Base-by-base conservation (phyloP, 2,329 filamentous ascomycete genomes). In the Cladophialophora immunda region DNA sequence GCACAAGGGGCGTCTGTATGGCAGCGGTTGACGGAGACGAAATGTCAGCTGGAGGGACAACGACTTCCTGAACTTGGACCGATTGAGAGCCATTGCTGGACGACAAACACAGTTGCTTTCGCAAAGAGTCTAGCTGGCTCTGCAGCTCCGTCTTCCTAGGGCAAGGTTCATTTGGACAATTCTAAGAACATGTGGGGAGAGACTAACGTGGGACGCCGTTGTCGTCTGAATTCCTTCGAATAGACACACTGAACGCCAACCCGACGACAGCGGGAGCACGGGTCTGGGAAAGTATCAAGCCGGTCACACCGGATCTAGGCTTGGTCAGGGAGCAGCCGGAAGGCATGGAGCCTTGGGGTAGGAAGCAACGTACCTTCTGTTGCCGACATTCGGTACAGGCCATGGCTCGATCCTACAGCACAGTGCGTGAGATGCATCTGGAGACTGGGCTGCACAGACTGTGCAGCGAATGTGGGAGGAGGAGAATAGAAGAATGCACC, bases 301-400 rank as follows among this genome's bases (percentile, higher is more conserved):
- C 36, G 36, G 45, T 62, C 45, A 53, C 58, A 62, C 19, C 47
- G 45, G 27, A 62, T n/a, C 58, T 63, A 27, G 30, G 17, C 19
- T 30, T 4, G 19, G 50, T 32, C 50, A 41, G 17, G 3, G 22
- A 19, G 15, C n/a, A 25, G 17, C 13, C 29, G 19, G 8, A 36
- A 22, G 17, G 30, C 41, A 8, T n/a, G 22, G 32, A 25, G 11
- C 2, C 32, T 6, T 3, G n/a, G 63, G 34, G 22, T 56, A 27
- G 55, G 29, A 36, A 11, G n/a, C 19, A 66, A 75, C 76, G 66
- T 11, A 89, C 88, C 82, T 90, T 90, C 73, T 90, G 88, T 76
- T 90, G 88, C 60, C 88, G 82, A 76, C 88, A 90, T 74, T 90
- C 87, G 74, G 89, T 90, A 76, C 88, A 90, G n/a, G 88, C 87